Base-by-base conservation (phyloP, 202 grass and related monocot species). In the Cymbopogon flexuosus region DNA sequence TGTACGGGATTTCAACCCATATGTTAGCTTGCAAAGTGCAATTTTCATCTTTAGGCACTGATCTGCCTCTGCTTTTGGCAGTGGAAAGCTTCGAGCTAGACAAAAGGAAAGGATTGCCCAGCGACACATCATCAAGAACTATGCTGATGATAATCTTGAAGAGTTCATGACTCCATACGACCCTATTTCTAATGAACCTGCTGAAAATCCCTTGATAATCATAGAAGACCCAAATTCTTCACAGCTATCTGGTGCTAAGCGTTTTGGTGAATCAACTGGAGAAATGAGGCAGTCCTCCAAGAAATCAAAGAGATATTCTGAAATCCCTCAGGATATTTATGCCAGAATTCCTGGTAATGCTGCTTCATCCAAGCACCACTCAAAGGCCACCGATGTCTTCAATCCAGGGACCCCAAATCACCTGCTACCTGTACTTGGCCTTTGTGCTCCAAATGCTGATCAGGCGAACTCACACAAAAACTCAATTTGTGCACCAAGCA, bases 361-460 rank as follows among this genome's bases (percentile, higher is more conserved):
- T 75, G 72, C 58, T 71, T 64, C 87, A 69, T 83, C 81, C 10
- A 88, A 85, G 61, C 83, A 93, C 76, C 83, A 88, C 61, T 49
- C 81, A 51, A 85, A 91, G 58, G 71, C 15, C 11, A 64, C 65
- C 18, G 79, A 83, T 79, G 68, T 84, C 62, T 68, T 82, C 37
- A 91, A 89, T 86, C 69, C 90, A 71, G 78, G 76, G 80, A 83
- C 83, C 59, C 69, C 91, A 78, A 45, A 76, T 85, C 70, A 94
- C 81, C 85, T 84, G 75, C 77, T 96, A 84, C 96, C 96, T 56
- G 92, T 96, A 75, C 83, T 99, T 82, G 96, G 96, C 52, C 88
- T 99, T 81, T 91, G 85, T 85, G 96, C 96, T 84, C 96, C 96
- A 75, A 96, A 95, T 90, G 92, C 92, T 81, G 85, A 85, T 94